Evolutionary conservation across 2,329 filamentous ascomycete species (phyloP), one percentile per base, ranked within the genome.

Genomic region (Aspergillus sergii): DNA sequence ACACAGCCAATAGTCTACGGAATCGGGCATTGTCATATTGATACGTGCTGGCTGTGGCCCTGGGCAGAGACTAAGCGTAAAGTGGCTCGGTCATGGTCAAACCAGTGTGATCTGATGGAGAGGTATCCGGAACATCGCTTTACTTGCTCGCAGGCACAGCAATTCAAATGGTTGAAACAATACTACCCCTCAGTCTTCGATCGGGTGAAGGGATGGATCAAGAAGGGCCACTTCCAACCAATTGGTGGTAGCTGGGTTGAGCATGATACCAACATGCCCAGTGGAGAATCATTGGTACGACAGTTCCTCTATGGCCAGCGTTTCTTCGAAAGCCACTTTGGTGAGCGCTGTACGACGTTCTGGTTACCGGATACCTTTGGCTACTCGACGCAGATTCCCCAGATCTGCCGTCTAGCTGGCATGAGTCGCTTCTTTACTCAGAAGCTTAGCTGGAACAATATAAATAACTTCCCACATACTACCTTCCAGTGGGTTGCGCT

Each of bases 391-490:
- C 95, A 99, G 78, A 86, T 99, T 48, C 95, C 95, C 14, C 95
- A 99, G 75, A 83, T 99, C 48, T 98, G 93, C 75, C 91, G 94
- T 4, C 83, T 97, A 32, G 91, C 95, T n/a, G 94, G 93, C 23
- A 98, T 99, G 95, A 91, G 88, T 62, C 88, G 94, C 39, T 99
- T 99, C 83, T 91, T 99, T 73, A 99, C 95, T 0, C 95, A 99
- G 79, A 99, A 99, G 82, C 84, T 99, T 64, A 98, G 94, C 83
- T 99, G 95, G 95, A 98, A 98, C 83, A 98, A 98, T 77, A 98
- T 98, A 85, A 98, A 98, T 81, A 96, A 91, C 74, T 99, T 98
- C 81, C 95, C 95, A 0, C 95, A 98, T 75, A 98, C 95, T 7
- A 98, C 95, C 0, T 99, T 99, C 84, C 97, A 97, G 79, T 99